phyloP scores from a whole-genome alignment of 1,284 basidiomycete genomes.

The Sporisorium iseilematis-ciliati region DNA sequence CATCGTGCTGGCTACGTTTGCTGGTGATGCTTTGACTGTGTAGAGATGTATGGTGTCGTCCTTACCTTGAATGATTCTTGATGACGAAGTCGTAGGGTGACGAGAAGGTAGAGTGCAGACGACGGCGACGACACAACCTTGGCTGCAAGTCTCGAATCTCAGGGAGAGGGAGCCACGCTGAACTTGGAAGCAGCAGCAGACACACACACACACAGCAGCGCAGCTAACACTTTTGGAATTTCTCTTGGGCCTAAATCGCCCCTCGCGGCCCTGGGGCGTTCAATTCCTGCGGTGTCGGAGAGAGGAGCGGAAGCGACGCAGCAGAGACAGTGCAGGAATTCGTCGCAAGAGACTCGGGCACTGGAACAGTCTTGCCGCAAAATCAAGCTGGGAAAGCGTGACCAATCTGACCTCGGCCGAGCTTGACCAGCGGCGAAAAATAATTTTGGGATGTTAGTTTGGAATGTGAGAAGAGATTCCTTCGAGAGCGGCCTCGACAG shows the following conservation, averaged over 20 bases:
- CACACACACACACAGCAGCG: not conserved
- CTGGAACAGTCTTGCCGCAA: not conserved
- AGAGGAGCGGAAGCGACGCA: not conserved
- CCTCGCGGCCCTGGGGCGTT: not conserved
- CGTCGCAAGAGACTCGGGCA: not conserved
- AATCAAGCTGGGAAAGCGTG: not conserved
- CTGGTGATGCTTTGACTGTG: constrained; percentile 5
- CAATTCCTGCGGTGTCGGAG: not conserved
- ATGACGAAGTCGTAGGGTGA: constrained; percentile 49
- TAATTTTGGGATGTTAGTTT: constrained; percentile 12
- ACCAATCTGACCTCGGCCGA: constrained; percentile 8
- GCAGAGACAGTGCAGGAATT: not conserved
- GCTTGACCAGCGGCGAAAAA: not conserved
- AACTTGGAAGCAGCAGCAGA: no score
- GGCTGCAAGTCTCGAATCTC: not conserved
- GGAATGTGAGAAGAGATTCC: not conserved
- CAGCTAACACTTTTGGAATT: not conserved
- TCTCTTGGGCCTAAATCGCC: no score
- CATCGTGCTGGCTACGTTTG: constrained; percentile 24
- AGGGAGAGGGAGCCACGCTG: not conserved
- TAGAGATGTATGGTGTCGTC: constrained; percentile 12
- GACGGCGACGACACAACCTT: constrained; percentile 18
- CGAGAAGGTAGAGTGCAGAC: constrained; percentile 31
- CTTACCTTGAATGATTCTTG: constrained; percentile 58
- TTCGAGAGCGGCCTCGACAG: not conserved